These are phyloP conservation scores for Botrytis porri DNA, from an alignment of 2,329 filamentous ascomycete genomes.

Conservation along the genomic window DNA sequence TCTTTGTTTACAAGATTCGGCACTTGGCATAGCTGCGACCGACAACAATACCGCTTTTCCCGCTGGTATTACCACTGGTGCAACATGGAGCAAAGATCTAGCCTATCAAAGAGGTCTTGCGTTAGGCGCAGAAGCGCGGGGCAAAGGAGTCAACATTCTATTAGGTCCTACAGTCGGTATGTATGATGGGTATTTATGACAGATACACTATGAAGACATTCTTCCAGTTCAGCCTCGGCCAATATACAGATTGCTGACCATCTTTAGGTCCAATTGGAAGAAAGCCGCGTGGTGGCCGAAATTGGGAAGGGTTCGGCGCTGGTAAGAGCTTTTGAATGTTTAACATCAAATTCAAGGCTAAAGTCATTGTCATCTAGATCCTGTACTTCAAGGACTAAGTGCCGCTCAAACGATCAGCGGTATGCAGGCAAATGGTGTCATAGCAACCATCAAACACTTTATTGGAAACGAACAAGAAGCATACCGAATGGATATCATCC, in stretches of 20 bases:
- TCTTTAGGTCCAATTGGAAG: conserved; percentile 61
- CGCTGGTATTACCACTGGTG: conserved; percentile 72
- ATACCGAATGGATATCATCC: conserved; percentile 36
- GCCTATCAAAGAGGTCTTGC: conserved; percentile 67
- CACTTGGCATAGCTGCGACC: conserved; percentile 67
- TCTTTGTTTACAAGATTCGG: conserved; percentile 69
- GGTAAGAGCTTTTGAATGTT: conserved; percentile 5
- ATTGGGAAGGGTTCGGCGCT: conserved; percentile 70
- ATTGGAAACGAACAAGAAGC: conserved; percentile 48
- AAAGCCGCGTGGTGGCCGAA: conserved; percentile 69
- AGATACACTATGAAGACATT: not conserved
- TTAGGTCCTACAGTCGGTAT: conserved; percentile 53
- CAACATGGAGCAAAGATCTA: conserved; percentile 71
- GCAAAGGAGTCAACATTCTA: conserved; percentile 70
- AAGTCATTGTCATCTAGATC: conserved; percentile 46
- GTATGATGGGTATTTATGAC: not conserved
- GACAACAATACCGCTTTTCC: conserved; percentile 77
- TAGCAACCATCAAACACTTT: conserved; percentile 56
- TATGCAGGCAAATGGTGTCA: conserved; percentile 54
- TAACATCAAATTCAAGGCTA: not conserved
- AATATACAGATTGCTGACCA: not conserved
- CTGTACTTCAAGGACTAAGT: conserved; percentile 57
- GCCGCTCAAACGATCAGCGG: conserved; percentile 53
- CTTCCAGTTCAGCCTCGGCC: not conserved
- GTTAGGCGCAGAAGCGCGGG: conserved; percentile 67